Conservation (phyloP, 257 asterid genomes). For the Solanum bukasovii region DNA sequence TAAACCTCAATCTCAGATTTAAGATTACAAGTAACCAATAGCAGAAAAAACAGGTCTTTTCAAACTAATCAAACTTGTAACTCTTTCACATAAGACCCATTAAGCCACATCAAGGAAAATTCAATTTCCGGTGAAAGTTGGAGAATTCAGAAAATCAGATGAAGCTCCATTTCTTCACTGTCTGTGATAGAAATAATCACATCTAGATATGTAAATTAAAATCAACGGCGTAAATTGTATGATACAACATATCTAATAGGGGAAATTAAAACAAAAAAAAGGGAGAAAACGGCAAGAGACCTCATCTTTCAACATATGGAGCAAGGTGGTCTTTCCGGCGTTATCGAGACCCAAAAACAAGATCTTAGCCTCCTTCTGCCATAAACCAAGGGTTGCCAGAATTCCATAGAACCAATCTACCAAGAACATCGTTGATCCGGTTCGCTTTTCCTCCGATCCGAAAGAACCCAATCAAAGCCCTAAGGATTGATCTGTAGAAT, state of each 20-base stretch:
- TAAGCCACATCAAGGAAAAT: background rate
- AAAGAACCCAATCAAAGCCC: background rate
- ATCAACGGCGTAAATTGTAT: background rate
- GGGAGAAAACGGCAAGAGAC: conserved; percentile 11
- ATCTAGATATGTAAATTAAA: background rate
- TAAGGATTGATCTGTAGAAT: background rate
- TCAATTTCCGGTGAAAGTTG: background rate
- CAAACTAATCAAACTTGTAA: background rate
- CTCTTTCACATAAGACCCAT: background rate
- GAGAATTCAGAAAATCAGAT: background rate
- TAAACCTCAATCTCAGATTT: conserved; percentile 1
- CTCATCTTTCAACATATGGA: conserved; percentile 95
- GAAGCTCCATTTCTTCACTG: background rate
- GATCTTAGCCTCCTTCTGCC: conserved; percentile 98
- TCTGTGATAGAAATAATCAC: background rate
- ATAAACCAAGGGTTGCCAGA: conserved; percentile 79
- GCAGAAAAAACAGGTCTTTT: background rate
- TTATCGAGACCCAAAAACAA: conserved; percentile 89
- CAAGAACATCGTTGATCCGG: conserved; percentile 44
- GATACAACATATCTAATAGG: background rate
- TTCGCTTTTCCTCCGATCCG: conserved; percentile 5
- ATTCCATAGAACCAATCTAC: conserved; percentile 93
- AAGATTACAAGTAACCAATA: background rate
- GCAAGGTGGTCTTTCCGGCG: conserved; percentile 94
- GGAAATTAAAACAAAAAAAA: background rate